Base-by-base conservation (phyloP, 805 yeast genomes). In the Saccharomycopsis oosterbeekiorum region DNA sequence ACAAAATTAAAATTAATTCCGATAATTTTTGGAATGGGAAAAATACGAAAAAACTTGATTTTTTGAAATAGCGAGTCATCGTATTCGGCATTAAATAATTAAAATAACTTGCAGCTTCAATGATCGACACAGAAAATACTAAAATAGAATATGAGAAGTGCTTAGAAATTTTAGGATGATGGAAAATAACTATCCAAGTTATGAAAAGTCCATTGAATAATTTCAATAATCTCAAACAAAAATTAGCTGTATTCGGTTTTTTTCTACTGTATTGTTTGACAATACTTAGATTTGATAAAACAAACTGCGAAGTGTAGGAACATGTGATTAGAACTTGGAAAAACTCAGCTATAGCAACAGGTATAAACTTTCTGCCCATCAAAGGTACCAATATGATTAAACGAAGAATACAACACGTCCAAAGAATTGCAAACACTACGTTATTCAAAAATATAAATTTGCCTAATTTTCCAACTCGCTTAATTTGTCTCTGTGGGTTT, bases 261-360 rank as follows among this genome's bases (percentile, higher is more conserved):
- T 14, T 43, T 2, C 53, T 60, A 12, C 36, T 47, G 3, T 51
- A 21, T 24, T 40, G 11, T 19, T 58, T n/a, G 24, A 62, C 21
- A 10, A 50, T 41, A 21, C 17, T 39, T 11, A 51, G 37, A 11
- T 29, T 42, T 2, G 62, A 47, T 2, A 59, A 5, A 21, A 58
- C 9, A 11, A 61, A 21, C 36, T 62, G 59, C 14, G 62, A 59
- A 1, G 55, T 21, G 15, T 55, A 29, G 14, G 65, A 59, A 2
- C 39, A 39, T 2, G 65, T 59, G n/a, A 43, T 42, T 1, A 65
- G 55, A 12, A 14, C 43, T 17, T 59, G 59, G 66, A 84, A 80
- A 71, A 84, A 86, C 65, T 82, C 87, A 55, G 88, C 88, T 12
- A 86, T 82, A 0, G 89, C 91, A 6, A 86, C 89, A 1, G 90